Percentiles rank a stretch among this genome's conserved stretches.
Conservation (phyloP, 73 alveolate species). For the Paramecium caudatum region DNA sequence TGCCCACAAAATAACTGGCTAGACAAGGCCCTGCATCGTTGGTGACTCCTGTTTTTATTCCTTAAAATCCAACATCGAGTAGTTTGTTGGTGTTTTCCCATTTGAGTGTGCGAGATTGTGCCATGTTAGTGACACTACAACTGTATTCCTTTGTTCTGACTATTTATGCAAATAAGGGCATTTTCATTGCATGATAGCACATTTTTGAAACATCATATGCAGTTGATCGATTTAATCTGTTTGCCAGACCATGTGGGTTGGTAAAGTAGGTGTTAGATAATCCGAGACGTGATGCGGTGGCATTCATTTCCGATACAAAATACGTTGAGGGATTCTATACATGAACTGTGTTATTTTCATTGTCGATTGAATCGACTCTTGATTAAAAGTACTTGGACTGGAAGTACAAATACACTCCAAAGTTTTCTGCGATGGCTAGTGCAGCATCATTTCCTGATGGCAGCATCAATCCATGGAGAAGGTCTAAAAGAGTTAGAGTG, state of each 20-base stretch:
- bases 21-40: conserved; percentile 84
- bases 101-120: not conserved
- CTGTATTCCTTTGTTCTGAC: conserved; percentile 76
- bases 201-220: conserved; percentile 87
- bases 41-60: conserved; percentile 88
- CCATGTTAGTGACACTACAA: conserved; percentile 41
- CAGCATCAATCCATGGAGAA: conserved; percentile 87
- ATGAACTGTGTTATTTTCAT: conserved; percentile 24
- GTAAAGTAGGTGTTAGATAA: conserved; percentile 84
- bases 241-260: conserved; percentile 89
- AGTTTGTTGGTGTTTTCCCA: conserved; percentile 88
- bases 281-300: conserved; percentile 75
- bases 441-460: conserved; percentile 95
- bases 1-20: conserved; percentile 13
- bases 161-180: conserved; percentile 72
- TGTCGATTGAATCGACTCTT: conserved; percentile 8
- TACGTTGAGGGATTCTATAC: conserved; percentile 68
- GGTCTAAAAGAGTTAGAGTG: conserved; percentile 78
- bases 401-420: conserved; percentile 78
- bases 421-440: conserved; percentile 79
- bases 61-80: conserved; percentile 78
- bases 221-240: conserved; percentile 80
- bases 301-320: conserved; percentile 88
- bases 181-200: conserved; percentile 76
- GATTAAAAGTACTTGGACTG: conserved; percentile 58